Evolutionary conservation across 1,139 yeast genomes (phyloP), one percentile per base, ranked within the genome.

Genomic region (Geotrichum siamense): DNA sequence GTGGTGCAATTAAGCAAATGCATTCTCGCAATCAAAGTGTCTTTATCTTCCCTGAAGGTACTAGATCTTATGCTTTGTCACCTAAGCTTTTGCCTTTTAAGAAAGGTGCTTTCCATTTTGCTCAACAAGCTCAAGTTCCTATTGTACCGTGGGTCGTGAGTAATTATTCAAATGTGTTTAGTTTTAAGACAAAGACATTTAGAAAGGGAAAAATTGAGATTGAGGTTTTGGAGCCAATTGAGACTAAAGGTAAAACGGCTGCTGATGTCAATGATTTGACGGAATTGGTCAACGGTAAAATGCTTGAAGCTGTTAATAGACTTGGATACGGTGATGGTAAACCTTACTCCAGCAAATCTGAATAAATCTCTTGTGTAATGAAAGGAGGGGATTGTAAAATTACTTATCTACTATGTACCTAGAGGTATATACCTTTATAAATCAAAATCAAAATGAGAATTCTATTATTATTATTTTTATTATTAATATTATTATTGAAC

Each of bases 21-120:
- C 80, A 78, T 59, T 57, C 62, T 12, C 76, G 78, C 55, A 43
- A 43, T 10, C 91, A 58, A 53, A 86, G 82, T 10, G 72, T 89
- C 31, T 89, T 80, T 70, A 77, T 89, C 66, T 89, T 86, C 71
- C 95, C 96, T 15, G 69, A 89, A 63, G 99, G 99, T 17, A 93
- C 98, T 1, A 76, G 99, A 63, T 85, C 96, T 0, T 83, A 80
- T 51, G 65, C 82, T 15, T 68, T 75, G 22, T 71, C 71, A 34
- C 80, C 94, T 43, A 79, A 73, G n/a, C 67, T 93, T 62, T 71
- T 86, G 45, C 94, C 95, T 1, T 86, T 93, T 67, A 93, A 93
- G 65, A 93, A 93, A 62, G 99, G 99, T 41, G 97, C 97, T 0
- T 93, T 93, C 78, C 96, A 91, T 65, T 74, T 93, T 59, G 98